Percentiles rank a stretch among this genome's conserved stretches.
These are phyloP conservation scores for Monosporascus sp. DNA, from an alignment of 2,329 filamentous ascomycete genomes.

Conservation along the genomic window DNA sequence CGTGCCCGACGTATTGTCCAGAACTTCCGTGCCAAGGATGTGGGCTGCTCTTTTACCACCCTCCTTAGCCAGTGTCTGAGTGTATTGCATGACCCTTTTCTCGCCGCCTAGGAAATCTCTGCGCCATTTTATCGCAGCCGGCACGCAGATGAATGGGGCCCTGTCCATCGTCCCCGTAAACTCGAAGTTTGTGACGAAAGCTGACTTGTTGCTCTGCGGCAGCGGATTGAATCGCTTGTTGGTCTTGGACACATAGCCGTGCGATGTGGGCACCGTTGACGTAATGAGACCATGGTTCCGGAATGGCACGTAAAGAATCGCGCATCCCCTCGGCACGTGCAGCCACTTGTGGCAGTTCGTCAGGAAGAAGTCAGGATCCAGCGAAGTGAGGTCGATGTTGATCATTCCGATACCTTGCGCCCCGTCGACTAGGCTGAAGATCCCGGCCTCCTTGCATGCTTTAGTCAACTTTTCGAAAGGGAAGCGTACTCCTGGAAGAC, in stretches of 20 bases:
- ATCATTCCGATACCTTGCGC: conserved; percentile 84
- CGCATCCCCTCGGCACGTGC: conserved; percentile 71
- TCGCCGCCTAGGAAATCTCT: conserved; percentile 68
- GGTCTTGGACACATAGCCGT: conserved; percentile 59
- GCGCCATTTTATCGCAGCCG: conserved; percentile 68
- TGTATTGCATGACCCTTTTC: conserved; percentile 59
- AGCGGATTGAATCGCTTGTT: conserved; percentile 34
- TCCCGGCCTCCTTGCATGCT: conserved; percentile 59
- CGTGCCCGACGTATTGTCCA: conserved; percentile 61
- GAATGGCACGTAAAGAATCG: conserved; percentile 71
- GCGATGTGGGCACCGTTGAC: conserved; percentile 72
- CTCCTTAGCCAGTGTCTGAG: conserved; percentile 54
- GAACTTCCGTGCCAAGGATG: conserved; percentile 62
- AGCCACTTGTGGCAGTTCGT: conserved; percentile 93
- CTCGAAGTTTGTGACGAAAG: conserved; percentile 67
- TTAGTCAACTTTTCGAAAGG: conserved; percentile 66
- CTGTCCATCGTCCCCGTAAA: conserved; percentile 73
- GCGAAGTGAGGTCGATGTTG: conserved; percentile 56
- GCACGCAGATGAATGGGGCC: conserved; percentile 65
- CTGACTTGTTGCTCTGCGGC: conserved; percentile 41
- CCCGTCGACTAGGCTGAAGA: conserved; percentile 75
- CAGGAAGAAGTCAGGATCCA: conserved; percentile 82
- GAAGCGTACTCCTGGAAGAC: conserved; percentile 70
- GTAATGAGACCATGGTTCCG: conserved; percentile 72
- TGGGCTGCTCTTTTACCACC: conserved; percentile 58